Evolutionary conservation across 495 filamentous ascomycete genomes (phyloP).

Genomic region (Neurospora terricola): DNA sequence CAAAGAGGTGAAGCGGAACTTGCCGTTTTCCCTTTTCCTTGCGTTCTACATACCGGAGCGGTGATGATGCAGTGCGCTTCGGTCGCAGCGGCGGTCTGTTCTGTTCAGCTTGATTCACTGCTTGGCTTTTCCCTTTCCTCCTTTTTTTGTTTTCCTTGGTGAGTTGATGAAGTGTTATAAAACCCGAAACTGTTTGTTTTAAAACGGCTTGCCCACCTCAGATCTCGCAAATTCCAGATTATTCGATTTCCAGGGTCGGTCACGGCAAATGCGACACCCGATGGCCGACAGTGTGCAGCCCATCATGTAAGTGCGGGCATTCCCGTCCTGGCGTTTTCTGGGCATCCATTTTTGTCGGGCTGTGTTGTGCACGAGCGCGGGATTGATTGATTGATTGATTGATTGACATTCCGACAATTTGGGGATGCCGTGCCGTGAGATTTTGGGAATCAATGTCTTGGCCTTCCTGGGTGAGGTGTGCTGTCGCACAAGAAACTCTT

Average conservation of each 20-base stretch:
- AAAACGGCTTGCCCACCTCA: too few species aligned
- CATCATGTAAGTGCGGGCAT: not conserved
- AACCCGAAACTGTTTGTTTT: not conserved
- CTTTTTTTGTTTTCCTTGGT: not conserved
- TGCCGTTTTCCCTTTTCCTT: not conserved
- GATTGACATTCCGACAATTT: not conserved
- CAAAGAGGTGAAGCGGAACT: not conserved
- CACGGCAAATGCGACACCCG: not conserved
- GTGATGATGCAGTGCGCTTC: not conserved
- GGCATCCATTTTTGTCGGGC: not conserved
- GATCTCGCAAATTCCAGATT: not conserved
- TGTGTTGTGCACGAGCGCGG: not conserved
- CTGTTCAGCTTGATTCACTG: not conserved
- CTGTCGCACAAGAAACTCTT: not conserved
- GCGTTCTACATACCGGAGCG: not conserved
- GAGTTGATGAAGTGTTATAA: not conserved
- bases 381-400: not conserved
- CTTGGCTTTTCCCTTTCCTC: not conserved
- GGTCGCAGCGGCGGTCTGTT: not conserved
- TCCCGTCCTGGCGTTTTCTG: not conserved
- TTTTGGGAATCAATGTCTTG: not conserved
- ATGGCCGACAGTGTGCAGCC: not conserved
- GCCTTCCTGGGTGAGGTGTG: not conserved
- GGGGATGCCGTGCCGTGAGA: not conserved
- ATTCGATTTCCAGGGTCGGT: not conserved